Evolutionary conservation across 371 early-diverging fungal genomes (phyloP), one percentile per base, ranked within the genome.

Genomic region (Mucor irregularis): DNA sequence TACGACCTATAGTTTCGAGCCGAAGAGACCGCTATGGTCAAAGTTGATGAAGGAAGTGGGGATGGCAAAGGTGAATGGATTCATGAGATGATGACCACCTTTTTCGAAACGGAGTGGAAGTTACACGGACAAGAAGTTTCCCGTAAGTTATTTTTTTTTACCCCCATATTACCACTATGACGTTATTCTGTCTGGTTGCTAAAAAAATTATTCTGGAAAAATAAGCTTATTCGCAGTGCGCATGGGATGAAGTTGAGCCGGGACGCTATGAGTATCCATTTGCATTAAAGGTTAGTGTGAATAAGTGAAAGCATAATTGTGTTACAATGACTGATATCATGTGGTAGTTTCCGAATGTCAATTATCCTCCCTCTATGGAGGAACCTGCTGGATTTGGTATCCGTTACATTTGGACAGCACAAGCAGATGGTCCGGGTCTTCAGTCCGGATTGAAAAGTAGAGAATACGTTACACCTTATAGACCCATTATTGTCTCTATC

Each of bases 351-450:
- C 73, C 73, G 19, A 73, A 73, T 57, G 69, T 69, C 28, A 73
- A 73, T 22, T 73, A 66, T 57, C 73, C 73, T 14, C 73, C 73
- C 22, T 69, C 70, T 0, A 62, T 69, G 45, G 73, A 68, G 45
- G 68, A 72, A 22, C 73, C 73, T 21, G 56, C 64, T 21, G 71
- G 71, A 2, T 71, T 72, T 40, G 48, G 61, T n/a, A 54, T 72
- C 35, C 64, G 71, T 8, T 71, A 58, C 51, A 66, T 81, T 5
- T 81, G 82, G 82, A 74, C 74, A 14, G 80, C 76, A 4, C 73
- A 76, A 37, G 71, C 71, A 0, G 82, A 79, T 40, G 78, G 80
- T 7, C 82, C 82, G 19, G 73, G 56, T 2, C 55, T 69, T 22
- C 66, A 64, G 31, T 67, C 74, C 1, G 70, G 73, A 9, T 24